Conservation (phyloP, 2,329 filamentous ascomycete species). For the Phaeosphaeria sp. region DNA sequence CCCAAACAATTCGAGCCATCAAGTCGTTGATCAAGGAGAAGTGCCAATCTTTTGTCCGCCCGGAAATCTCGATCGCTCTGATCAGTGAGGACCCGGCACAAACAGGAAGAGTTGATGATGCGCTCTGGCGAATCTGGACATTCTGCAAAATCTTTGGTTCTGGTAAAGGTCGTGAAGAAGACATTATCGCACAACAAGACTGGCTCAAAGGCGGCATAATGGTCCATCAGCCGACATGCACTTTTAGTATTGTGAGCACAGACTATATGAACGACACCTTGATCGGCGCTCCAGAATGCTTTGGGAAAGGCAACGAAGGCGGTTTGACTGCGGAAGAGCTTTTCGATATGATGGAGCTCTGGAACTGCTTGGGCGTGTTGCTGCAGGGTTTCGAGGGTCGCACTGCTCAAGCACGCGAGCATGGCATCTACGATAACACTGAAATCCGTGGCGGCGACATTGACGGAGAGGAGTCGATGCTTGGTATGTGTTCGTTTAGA, state of each 20-base stretch:
- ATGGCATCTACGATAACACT: constrained; percentile 62
- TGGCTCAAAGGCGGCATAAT: constrained; percentile 66
- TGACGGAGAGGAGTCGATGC: constrained; percentile 58
- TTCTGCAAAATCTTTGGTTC: constrained; percentile 70
- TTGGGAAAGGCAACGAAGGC: constrained; percentile 62
- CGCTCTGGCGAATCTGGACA: constrained; percentile 70
- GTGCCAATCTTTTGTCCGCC: constrained; percentile 62
- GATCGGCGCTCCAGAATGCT: constrained; percentile 63
- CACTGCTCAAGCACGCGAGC: constrained; percentile 60
- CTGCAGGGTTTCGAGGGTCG: constrained; percentile 63
- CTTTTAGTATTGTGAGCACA: constrained; percentile 55
- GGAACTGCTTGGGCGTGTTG: constrained; percentile 65
- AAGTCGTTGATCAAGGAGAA: constrained; percentile 63
- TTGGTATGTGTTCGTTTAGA: constrained; percentile 50
- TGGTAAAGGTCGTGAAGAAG: constrained; percentile 63
- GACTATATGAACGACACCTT: constrained; percentile 61
- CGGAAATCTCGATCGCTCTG: constrained; percentile 62
- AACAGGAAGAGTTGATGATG: constrained; percentile 63
- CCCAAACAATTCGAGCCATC: constrained; percentile 60
- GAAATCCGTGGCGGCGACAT: constrained; percentile 57
- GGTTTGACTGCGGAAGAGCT: constrained; percentile 63
- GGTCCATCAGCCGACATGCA: constrained; percentile 56
- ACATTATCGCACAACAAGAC: constrained; percentile 65
- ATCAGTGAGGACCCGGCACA: constrained; percentile 54
- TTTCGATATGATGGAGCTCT: constrained; percentile 70